Evolutionary conservation across 495 filamentous ascomycete species (phyloP), one percentile per base, ranked within the genome.

Genomic region (Aspergillus sclerotiicarbonarius): DNA sequence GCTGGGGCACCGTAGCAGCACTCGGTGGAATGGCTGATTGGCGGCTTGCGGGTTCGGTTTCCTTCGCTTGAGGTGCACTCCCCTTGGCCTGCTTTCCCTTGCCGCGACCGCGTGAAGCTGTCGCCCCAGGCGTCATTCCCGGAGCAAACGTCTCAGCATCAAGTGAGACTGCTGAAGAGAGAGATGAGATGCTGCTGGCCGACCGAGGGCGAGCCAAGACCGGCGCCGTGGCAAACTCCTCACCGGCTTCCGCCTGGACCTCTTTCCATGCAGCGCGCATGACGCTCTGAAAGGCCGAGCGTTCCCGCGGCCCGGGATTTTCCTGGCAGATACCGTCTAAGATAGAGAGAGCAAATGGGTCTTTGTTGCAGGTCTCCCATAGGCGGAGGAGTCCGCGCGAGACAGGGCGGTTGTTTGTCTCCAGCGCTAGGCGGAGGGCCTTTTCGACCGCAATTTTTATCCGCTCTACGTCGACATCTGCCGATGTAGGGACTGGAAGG

Each of bases 151-250:
- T 59, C 49, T 74, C 70, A 32, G 54, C 60, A 43, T 71, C 71
- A 45, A 73, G 48, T 1, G 73, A 72, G 37, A 71, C 70, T 6
- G 68, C 69, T 2, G 77, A 76, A 29, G 81, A 80, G 21, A 80
- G 51, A 13, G 73, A 76, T 9, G 77, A 79, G 12, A 69, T 67
- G 21, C 72, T 81, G 31, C 69, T 62, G 84, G 75, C 58, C 80
- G 74, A 73, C 7, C 61, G 62, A 12, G 58, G 53, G 18, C 67
- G 58, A 15, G 46, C 54, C 25, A 57, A 29, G 30, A 18, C 29
- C 41, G 63, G 60, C 16, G 50, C 33, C 16, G 56, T 35, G 20
- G 47, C 44, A 1, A 39, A 41, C 8, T 39, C 53, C 15, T 55
- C 18, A n/a, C 37, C 58, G 15, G 55, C 54, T 29, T 65, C 61